Percentiles rank a stretch among this genome's conserved stretches.
Conservation (phyloP, 805 yeast genomes). For the Lachancea lanzarotensis region DNA sequence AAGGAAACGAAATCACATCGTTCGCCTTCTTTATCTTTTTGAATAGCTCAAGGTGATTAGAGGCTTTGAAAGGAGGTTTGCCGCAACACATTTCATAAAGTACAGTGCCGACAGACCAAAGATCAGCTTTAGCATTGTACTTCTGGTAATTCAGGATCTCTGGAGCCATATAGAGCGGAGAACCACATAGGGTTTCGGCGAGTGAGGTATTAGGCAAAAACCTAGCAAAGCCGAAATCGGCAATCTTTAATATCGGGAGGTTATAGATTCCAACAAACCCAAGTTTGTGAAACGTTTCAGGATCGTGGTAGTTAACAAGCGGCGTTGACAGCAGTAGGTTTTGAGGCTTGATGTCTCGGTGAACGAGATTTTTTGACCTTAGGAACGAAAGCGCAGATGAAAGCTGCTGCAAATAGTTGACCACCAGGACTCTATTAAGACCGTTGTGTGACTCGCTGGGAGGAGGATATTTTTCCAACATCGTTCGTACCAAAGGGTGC, state of each 20-base stretch:
- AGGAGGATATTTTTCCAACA: slow-evolving; percentile 77
- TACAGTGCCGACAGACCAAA: slow-evolving; percentile 98
- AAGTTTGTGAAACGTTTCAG: slow-evolving; percentile 47
- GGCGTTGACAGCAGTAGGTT: slow-evolving; percentile 75
- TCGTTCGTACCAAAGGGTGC: slow-evolving; percentile 71
- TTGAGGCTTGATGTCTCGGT: slow-evolving; percentile 89
- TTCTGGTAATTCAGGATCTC: slow-evolving; percentile 91
- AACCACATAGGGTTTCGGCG: slow-evolving; percentile 97
- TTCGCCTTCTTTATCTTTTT: slow-evolving; percentile 78
- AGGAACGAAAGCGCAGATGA: slow-evolving; percentile 78
- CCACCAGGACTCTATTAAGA: slow-evolving; percentile 65
- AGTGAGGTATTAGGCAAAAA: slow-evolving; percentile 86
- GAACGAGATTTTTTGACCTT: slow-evolving; percentile 79
- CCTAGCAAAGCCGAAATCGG: slow-evolving; percentile 97
- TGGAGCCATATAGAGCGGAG: slow-evolving; percentile 98
- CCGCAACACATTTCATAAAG: slow-evolving; percentile 93
- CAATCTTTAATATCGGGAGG: slow-evolving; percentile 84
- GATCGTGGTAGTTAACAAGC: slow-evolving; percentile 42
- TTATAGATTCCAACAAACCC: slow-evolving; percentile 78
- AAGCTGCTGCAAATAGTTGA: slow-evolving; percentile 82
- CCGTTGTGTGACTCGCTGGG: slow-evolving; percentile 70
- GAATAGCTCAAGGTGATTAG: slow-evolving; percentile 83
- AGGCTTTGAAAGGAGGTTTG: slow-evolving; percentile 92
- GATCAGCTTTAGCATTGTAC: slow-evolving; percentile 93
- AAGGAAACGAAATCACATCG: slow-evolving; percentile 74